Conservation (phyloP, 108 stramenopile species). For the Fistulifera pelliculosa region DNA sequence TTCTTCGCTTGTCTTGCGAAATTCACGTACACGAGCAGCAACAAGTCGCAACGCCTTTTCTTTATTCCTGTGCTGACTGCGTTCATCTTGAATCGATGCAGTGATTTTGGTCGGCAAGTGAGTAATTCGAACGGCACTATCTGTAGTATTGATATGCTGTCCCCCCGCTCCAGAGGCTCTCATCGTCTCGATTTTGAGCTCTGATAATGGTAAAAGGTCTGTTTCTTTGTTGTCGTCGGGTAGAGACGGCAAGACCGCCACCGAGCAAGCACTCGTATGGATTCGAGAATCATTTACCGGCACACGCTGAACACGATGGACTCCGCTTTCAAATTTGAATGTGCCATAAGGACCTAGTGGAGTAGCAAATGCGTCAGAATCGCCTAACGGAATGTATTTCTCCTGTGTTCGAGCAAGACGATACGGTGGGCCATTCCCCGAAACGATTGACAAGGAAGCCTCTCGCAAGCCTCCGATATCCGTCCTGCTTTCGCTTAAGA, state of each 20-base stretch:
- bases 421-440: constrained; percentile 4
- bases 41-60: constrained; percentile 88
- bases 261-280: constrained; percentile 92
- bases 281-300: constrained; percentile 87
- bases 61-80: constrained; percentile 95
- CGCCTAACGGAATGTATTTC: not conserved
- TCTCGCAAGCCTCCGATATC: constrained; percentile 77
- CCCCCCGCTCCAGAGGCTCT: constrained; percentile 72
- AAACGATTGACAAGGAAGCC: constrained; percentile 44
- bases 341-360: constrained; percentile 72
- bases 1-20: constrained; percentile 37
- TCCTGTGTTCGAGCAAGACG: too few species aligned
- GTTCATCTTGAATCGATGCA: constrained; percentile 94
- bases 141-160: constrained; percentile 68
- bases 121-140: constrained; percentile 95
- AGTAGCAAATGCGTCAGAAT: constrained; percentile 17
- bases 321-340: constrained; percentile 91
- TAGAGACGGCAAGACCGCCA: constrained; percentile 81
- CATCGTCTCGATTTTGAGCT: constrained; percentile 84
- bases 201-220: constrained; percentile 48
- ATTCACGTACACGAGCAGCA: constrained; percentile 69
- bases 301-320: constrained; percentile 97
- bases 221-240: constrained; percentile 26
- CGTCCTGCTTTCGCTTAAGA: constrained; percentile 47
- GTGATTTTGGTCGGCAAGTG: constrained; percentile 95